Base-by-base conservation (phyloP, 2,329 filamentous ascomycete genomes). In the Botrytis tulipae region DNA sequence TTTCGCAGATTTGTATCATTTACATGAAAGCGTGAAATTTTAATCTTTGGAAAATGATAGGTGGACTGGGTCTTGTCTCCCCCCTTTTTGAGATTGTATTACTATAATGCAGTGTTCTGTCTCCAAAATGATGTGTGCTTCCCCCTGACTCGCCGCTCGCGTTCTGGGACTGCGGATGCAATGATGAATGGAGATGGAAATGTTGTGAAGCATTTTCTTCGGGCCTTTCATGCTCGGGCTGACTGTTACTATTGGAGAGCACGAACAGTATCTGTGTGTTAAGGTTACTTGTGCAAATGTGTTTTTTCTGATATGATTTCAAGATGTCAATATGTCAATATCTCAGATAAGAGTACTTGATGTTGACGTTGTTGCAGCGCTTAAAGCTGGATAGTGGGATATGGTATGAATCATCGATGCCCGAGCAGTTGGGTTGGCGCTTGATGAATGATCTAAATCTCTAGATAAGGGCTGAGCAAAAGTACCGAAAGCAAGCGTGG, bases 181-280 rank as follows among this genome's bases (percentile, higher is more conserved):
- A 51, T 40, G n/a, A 20, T 44, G 22, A 44, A 46, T 32, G 48
- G 2, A 42, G 16, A 32, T 42, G 65, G 12, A 54, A 68, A 68
- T 68, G 48, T 25, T 42, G 66, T 68, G 48, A 68, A 57, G 18
- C 66, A 42, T 68, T 57, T 51, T 14, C 57, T 68, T 68, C 48
- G 48, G 66, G 66, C 48, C 48, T 68, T 68, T 37, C 48, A 32
- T 57, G 66, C 48, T 42, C 25, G 18, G 66, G 48, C 35, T 68
- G 48, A 57, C 48, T 68, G 32, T 57, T 35, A 68, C 46, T 42
- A 42, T 42, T 1, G n/a, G 14, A 16, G 9, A 57, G 32, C 35
- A 68, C 46, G 46, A 68, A 10, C 9, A 9, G 29, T 42, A 54
- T 68, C 25, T 29, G 16, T 54, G 25, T 35, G 32, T 37, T 51